phyloP scores from a whole-genome alignment of 1,139 yeast genomes.

The Kodamaea sp. region DNA sequence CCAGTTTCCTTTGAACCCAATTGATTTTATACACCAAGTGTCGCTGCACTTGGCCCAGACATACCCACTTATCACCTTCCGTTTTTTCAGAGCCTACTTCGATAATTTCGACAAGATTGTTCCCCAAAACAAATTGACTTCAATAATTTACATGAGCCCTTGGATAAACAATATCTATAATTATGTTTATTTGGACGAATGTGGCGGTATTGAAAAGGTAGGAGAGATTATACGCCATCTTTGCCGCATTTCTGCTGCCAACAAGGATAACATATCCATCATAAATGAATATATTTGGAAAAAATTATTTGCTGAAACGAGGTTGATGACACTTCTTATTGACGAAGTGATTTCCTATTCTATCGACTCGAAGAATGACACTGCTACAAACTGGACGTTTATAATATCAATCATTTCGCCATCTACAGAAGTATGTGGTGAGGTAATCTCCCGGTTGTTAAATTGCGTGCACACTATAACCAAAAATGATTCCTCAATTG shows the following conservation, averaged over 20 bases:
- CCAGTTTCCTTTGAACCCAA: conserved; percentile 72
- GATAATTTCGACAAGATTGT: conserved; percentile 52
- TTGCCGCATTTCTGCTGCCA: conserved; percentile 59
- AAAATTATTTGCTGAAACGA: conserved; percentile 60
- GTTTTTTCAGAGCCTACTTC: conserved; percentile 63
- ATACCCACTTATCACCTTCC: conserved; percentile 62
- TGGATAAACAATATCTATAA: conserved; percentile 76
- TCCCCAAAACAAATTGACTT: conserved; percentile 32
- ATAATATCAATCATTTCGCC: conserved; percentile 69
- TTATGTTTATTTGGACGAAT: conserved; percentile 55
- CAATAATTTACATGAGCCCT: conserved; percentile 63
- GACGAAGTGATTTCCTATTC: conserved; percentile 77
- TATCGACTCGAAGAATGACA: conserved; percentile 73
- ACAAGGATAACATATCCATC: conserved; percentile 37
- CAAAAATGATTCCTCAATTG: conserved; percentile 52
- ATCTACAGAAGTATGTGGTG: conserved; percentile 71
- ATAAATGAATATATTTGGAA: conserved; percentile 68
- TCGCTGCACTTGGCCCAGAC: conserved; percentile 58
- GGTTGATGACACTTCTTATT: conserved; percentile 57
- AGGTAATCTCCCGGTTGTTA: conserved; percentile 56
- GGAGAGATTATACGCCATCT: conserved; percentile 65
- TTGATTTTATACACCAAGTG: conserved; percentile 61
- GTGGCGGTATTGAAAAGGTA: conserved; percentile 60
- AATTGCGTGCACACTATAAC: conserved; percentile 53
- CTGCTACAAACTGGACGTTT: conserved; percentile 60